Conservation (phyloP, 2,329 filamentous ascomycete species). For the Alternaria rosae region DNA sequence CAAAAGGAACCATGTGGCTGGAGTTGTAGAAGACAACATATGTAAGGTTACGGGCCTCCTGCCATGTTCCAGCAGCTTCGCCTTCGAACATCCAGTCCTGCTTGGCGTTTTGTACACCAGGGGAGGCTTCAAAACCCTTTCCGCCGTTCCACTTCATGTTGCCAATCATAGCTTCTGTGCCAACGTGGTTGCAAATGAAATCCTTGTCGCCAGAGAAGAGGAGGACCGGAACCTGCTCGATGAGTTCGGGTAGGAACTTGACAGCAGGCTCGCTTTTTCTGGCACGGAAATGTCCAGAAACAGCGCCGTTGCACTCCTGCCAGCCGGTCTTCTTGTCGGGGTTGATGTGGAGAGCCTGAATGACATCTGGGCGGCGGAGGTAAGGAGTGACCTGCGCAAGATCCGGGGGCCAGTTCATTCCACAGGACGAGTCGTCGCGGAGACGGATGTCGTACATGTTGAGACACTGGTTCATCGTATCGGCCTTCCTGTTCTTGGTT, state of each 20-base stretch:
- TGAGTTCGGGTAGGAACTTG: constrained; percentile 76
- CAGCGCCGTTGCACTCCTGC: constrained; percentile 85
- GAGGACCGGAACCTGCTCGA: constrained; percentile 78
- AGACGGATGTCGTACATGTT: constrained; percentile 99
- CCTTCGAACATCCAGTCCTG: constrained; percentile 94
- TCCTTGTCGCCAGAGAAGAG: constrained; percentile 95
- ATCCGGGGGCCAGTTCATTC: constrained; percentile 98
- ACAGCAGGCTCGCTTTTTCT: constrained; percentile 76
- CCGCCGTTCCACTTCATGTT: constrained; percentile 92
- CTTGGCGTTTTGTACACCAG: constrained; percentile 89
- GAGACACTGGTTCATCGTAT: constrained; percentile 68
- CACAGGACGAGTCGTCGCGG: constrained; percentile 81
- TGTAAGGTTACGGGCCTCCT: constrained; percentile 91
- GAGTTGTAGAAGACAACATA: constrained; percentile 96
- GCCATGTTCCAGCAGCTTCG: constrained; percentile 87
- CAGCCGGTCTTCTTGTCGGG: constrained; percentile 84
- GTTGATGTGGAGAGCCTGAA: constrained; percentile 81
- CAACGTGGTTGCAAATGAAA: constrained; percentile 95
- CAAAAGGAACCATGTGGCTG: constrained; percentile 98
- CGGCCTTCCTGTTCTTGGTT: constrained; percentile 64
- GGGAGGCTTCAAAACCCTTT: constrained; percentile 86
- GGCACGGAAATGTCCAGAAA: constrained; percentile 74
- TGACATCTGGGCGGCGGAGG: constrained; percentile 81
- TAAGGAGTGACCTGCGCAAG: constrained; percentile 80
- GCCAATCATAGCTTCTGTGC: constrained; percentile 88